phyloP scores from a whole-genome alignment of 768 basidiomycete species.

The Galerina marginata region DNA sequence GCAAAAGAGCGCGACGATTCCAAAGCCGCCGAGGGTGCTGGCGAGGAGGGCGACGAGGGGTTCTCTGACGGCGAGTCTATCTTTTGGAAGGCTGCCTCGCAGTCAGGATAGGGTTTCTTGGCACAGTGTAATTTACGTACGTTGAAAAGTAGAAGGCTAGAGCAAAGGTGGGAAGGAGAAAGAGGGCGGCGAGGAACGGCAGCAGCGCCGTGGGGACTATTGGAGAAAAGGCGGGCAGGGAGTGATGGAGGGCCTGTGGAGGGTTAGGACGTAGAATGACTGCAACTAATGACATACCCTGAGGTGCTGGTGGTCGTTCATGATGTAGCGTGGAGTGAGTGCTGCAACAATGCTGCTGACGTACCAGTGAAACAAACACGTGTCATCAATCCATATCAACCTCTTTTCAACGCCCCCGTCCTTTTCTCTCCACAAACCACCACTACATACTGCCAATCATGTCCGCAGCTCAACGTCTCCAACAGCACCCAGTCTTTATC shows the following conservation, averaged over 20 bases:
- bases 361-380: constrained; percentile 62
- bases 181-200: constrained; percentile 75
- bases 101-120: constrained; percentile 12
- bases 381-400: constrained; percentile 64
- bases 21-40: constrained; percentile 84
- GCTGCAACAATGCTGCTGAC: constrained; percentile 40
- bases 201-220: constrained; percentile 68
- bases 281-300: constrained; percentile 44
- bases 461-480: constrained; percentile 83
- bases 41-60: constrained; percentile 71
- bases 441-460: constrained; percentile 44
- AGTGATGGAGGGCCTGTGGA: constrained; percentile 62
- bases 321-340: constrained; percentile 43
- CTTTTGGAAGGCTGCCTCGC: constrained; percentile 73
- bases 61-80: constrained; percentile 66
- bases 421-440: constrained; percentile 29
- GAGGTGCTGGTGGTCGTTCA: constrained; percentile 60
- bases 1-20: constrained; percentile 89
- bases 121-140: constrained; percentile 45
- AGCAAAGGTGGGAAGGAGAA: constrained; percentile 77
- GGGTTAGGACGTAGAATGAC: constrained; percentile 5
- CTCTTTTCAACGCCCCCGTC: constrained; percentile 23
- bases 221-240: constrained; percentile 75
- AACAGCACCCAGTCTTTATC: constrained; percentile 86
- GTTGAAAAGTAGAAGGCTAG: constrained; percentile 92